phyloP scores from a whole-genome alignment of 768 basidiomycete genomes.

The Tulasnella sp. region DNA sequence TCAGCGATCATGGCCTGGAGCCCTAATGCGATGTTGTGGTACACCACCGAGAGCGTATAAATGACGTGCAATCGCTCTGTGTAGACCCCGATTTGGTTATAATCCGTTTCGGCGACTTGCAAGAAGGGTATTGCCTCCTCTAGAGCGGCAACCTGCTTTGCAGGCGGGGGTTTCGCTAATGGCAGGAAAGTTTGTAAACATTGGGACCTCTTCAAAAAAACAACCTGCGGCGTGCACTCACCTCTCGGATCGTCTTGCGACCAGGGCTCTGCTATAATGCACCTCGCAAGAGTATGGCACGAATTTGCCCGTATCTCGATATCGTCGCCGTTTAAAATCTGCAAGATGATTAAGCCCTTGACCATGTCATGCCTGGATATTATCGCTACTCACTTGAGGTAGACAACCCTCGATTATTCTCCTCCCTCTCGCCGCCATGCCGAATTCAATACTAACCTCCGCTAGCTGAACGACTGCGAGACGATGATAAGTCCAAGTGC shows the following conservation, averaged over 20 bases:
- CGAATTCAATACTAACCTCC: constrained; percentile 72
- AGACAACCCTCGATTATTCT: constrained; percentile 71
- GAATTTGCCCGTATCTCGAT: constrained; percentile 72
- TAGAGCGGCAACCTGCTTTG: constrained; percentile 38
- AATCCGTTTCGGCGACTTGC: constrained; percentile 62
- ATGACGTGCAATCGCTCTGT: constrained; percentile 62
- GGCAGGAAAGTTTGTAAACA: not conserved
- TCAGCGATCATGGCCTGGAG: constrained; percentile 55
- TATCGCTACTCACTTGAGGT: constrained; percentile 57
- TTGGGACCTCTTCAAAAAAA: not conserved
- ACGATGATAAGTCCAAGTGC: constrained; percentile 62
- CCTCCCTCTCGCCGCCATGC: constrained; percentile 61
- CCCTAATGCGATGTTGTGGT: constrained; percentile 58
- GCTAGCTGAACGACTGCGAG: constrained; percentile 68
- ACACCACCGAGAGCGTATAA: constrained; percentile 64
- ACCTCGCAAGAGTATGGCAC: constrained; percentile 68
- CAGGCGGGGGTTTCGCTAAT: constrained; percentile 17
- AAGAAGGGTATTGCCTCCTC: constrained; percentile 60
- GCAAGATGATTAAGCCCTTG: not conserved
- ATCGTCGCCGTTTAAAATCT: constrained; percentile 70
- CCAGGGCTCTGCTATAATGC: constrained; percentile 52
- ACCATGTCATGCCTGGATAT: not conserved
- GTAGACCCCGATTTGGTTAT: constrained; percentile 53
- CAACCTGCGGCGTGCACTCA: constrained; percentile 34
- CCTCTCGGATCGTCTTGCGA: constrained; percentile 39